Base-by-base conservation (phyloP, 352 stramenopile species). In the Globisporangium nodosum region DNA sequence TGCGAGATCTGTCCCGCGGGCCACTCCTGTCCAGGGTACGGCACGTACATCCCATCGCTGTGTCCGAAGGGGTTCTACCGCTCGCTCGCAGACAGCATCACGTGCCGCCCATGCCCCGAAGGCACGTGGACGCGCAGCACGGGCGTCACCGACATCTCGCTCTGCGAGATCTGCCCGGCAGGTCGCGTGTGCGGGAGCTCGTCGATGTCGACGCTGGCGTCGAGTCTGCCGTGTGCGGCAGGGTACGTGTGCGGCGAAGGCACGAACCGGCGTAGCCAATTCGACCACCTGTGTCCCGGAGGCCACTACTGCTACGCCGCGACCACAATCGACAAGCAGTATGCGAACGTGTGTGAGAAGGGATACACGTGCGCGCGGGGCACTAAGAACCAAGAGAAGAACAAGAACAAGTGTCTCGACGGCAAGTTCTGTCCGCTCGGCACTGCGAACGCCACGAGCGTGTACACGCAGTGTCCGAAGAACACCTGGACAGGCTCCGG, bases 1-100 rank as follows among this genome's bases (percentile, higher is more conserved):
- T 99, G 97, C 64, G 71, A 88, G 42, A 63, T 97, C 0, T 99
- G 97, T 56, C 96, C 96, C 30, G 90, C 96, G 12, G 97, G 97
- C 21, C 91, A 98, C 64, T 94, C 84, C 8, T 98, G 94, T 59
- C 67, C 94, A 0, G 85, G 79, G 4, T 99, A 98, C 65, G 97
- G 96, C 27, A 98, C 95, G 1, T 99, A 98, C 64, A 88, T 98
- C 40, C 96, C 96, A 21, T 93, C 88, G 21, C 91, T 99, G 31
- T 99, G 97, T 71, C 73, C 77, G 3, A 74, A 73, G 40, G 97
- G 97, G 4, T 96, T 76, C 30, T 99, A 98, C 65, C 87, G 97
- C 11, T 98, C 92, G 0, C 76, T 98, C 12, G 90, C 92, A 3
- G 96, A 99, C 64, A 97, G 87, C 21, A 89, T 98, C 51, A 98